Percentiles rank a stretch among this genome's conserved stretches.
Conservation (phyloP, 139 green algal species). For the Spirogloea muscicola region DNA sequence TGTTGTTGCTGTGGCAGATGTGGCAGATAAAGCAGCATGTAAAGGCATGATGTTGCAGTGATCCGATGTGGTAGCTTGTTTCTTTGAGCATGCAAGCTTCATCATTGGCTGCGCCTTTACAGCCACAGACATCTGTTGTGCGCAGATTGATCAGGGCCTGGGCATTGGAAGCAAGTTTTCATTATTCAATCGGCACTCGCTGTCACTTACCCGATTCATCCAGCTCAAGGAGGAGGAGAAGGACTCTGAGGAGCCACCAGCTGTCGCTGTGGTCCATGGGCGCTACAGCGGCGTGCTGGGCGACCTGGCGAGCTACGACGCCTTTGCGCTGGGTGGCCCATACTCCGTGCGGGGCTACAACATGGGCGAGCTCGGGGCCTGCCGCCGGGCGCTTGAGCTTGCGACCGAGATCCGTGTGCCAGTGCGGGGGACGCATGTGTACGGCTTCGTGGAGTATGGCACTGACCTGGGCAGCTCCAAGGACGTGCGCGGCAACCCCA, state of each 20-base stretch:
- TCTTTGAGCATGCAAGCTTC: no score
- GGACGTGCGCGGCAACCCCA: conserved; percentile 78
- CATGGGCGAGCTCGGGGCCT: conserved; percentile 85
- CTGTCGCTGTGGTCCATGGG: conserved; percentile 72
- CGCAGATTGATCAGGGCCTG: conserved; percentile 72
- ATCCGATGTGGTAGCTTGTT: no score
- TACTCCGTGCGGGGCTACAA: conserved; percentile 87
- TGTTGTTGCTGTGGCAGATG: no score
- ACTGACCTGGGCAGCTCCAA: conserved; percentile 75
- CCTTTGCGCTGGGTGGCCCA: conserved; percentile 89
- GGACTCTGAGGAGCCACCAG: background rate
- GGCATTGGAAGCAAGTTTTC: conserved; percentile 58
- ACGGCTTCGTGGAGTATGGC: conserved; percentile 81
- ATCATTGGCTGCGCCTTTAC: no score
- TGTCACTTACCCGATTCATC: conserved; percentile 58
- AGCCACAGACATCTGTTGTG: no score
- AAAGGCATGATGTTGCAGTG: no score
- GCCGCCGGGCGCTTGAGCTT: conserved; percentile 42
- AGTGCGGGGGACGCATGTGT: conserved; percentile 71
- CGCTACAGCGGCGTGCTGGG: conserved; percentile 67
- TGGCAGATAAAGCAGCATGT: no score
- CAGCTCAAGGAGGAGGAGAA: conserved; percentile 46
- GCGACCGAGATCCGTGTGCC: conserved; percentile 75
- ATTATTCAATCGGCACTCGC: conserved; percentile 70
- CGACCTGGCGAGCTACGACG: conserved; percentile 88